phyloP scores from a whole-genome alignment of 2,329 filamentous ascomycete species.

The Triangularia verruculosa region DNA sequence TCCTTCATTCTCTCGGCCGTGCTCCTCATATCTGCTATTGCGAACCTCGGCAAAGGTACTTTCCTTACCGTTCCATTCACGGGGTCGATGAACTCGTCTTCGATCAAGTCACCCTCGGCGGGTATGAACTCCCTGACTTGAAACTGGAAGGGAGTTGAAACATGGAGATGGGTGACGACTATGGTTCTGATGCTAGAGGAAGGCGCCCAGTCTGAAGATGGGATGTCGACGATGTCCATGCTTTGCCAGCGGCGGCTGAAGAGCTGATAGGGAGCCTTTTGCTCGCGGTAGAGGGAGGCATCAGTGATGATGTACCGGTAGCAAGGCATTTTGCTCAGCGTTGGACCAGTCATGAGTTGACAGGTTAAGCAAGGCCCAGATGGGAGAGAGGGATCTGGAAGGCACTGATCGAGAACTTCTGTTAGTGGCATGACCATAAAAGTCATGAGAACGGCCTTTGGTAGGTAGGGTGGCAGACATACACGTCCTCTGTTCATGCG shows the following conservation, averaged over 20 bases:
- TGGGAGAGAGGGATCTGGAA: conserved; percentile 16
- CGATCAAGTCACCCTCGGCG: conserved; percentile 26
- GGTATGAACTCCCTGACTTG: conserved; percentile 28
- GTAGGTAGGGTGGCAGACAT: not conserved
- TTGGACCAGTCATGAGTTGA: conserved; percentile 19
- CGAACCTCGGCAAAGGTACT: conserved; percentile 17
- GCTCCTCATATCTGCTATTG: conserved; percentile 22
- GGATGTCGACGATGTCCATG: conserved; percentile 31
- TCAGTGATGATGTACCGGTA: conserved; percentile 27
- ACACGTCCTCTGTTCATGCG: conserved; percentile 23
- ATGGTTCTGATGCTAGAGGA: conserved; percentile 24
- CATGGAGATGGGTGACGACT: conserved; percentile 22
- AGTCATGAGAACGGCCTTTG: too few species aligned
- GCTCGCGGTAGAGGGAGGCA: conserved; percentile 26
- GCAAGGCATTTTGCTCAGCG: conserved; percentile 30
- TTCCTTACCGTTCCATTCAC: conserved; percentile 5
- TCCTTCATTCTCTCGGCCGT: conserved; percentile 18
- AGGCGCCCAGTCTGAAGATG: conserved; percentile 23
- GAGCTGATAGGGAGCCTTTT: conserved; percentile 21
- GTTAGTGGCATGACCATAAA: too few species aligned
- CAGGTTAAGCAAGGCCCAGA: conserved; percentile 23
- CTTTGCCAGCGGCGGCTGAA: conserved; percentile 27
- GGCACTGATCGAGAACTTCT: conserved; percentile 15
- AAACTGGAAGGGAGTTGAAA: conserved; percentile 24
- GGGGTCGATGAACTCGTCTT: conserved; percentile 20